A percentile compares a stretch with the other conserved stretches of the same genome.
Evolutionary conservation across 2,329 filamentous ascomycete genomes (phyloP).

Genomic region (Metarhizium brunneum): DNA sequence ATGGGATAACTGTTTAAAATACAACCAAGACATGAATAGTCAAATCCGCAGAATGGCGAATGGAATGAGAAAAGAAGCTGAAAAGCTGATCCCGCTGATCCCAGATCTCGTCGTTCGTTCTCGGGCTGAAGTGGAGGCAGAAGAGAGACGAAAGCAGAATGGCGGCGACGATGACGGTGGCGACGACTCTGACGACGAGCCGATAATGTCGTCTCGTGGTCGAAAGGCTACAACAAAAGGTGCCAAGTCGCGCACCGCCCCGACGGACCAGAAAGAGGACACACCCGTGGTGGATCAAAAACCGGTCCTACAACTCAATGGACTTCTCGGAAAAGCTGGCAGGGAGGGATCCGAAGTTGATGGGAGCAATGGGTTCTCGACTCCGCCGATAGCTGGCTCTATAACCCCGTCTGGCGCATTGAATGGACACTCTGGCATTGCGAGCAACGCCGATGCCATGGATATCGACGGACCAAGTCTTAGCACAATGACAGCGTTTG

Average conservation of each 20-base stretch:
- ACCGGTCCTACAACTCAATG: conserved; percentile 59
- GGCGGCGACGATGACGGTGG: conserved; percentile 73
- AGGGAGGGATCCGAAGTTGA: conserved; percentile 75
- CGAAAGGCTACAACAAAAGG: conserved; percentile 74
- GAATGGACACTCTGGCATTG: conserved; percentile 56
- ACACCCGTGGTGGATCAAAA: conserved; percentile 71
- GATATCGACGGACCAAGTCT: conserved; percentile 74
- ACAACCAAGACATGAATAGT: conserved; percentile 84
- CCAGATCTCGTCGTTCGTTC: conserved; percentile 86
- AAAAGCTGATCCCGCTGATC: conserved; percentile 91
- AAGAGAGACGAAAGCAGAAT: conserved; percentile 75
- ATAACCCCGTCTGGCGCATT: conserved; percentile 60
- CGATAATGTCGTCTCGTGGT: conserved; percentile 94
- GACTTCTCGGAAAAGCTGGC: conserved; percentile 46
- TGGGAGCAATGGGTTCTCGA: conserved; percentile 67
- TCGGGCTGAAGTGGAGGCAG: conserved; percentile 86
- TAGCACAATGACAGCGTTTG: conserved; percentile 55
- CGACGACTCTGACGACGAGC: conserved; percentile 93
- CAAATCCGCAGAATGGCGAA: conserved; percentile 86
- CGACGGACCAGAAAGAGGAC: conserved; percentile 64
- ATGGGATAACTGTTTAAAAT: conserved; percentile 93
- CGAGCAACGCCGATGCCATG: conserved; percentile 74
- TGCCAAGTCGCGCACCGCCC: conserved; percentile 65
- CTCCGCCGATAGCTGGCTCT: conserved; percentile 66
- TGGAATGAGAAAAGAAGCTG: conserved; percentile 94